phyloP scores from a whole-genome alignment of 2,329 filamentous ascomycete genomes.

The Chlorencoelia australis region DNA sequence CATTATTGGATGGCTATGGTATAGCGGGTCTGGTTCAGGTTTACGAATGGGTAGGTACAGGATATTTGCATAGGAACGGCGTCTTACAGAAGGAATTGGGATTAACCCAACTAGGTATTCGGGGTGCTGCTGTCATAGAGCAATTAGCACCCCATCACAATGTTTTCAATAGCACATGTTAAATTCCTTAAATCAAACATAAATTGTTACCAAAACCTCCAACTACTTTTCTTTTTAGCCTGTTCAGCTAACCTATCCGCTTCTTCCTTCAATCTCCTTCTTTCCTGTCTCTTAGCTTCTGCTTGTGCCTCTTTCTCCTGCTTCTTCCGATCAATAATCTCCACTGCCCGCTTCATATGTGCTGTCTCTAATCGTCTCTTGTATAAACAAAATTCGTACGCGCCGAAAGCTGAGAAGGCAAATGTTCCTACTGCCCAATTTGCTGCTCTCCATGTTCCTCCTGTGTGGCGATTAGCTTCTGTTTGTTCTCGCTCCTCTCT shows the following conservation, averaged over 20 bases:
- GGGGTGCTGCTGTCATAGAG: too few relatives aligned
- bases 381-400: slow-evolving; percentile 79
- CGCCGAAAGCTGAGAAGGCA: slow-evolving; percentile 54
- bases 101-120: too few relatives aligned
- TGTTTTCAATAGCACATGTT: slow-evolving; percentile 8
- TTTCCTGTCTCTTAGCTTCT: slow-evolving; percentile 32
- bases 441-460: slow-evolving; percentile 53
- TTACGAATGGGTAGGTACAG: not conserved
- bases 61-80: not conserved
- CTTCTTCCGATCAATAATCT: slow-evolving; percentile 68
- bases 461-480: slow-evolving; percentile 29
- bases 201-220: slow-evolving; percentile 27
- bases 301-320: slow-evolving; percentile 46
- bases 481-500: not conserved
- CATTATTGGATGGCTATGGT: not conserved
- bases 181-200: not conserved
- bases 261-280: slow-evolving; percentile 33
- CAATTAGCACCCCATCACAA: too few relatives aligned
- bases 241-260: slow-evolving; percentile 28
- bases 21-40: not conserved
- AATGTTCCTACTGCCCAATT: slow-evolving; percentile 84
- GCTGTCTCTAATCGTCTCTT: slow-evolving; percentile 63
- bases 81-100: too few relatives aligned
- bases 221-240: slow-evolving; percentile 18
- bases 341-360: slow-evolving; percentile 77